These are phyloP conservation scores for Coleophoma crateriformis DNA, from an alignment of 2,329 filamentous ascomycete genomes.

Conservation along the genomic window DNA sequence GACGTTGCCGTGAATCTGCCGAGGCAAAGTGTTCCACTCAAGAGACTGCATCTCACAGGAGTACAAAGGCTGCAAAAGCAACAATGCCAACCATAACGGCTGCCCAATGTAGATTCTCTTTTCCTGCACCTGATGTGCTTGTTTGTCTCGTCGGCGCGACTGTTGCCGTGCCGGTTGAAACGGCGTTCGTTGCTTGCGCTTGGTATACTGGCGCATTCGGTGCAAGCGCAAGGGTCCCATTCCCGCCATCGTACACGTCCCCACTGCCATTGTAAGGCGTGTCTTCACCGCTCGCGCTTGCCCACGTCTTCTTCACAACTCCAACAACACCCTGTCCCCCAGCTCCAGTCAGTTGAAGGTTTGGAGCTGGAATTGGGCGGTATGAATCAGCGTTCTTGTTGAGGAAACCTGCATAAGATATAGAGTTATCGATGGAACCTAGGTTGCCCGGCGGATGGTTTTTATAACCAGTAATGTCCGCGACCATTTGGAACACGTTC, in stretches of 20 bases:
- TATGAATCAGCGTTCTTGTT: conserved; percentile 25
- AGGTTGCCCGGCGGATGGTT: conserved; percentile 25
- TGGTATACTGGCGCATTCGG: conserved; percentile 33
- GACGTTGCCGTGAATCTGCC: background rate
- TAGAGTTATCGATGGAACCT: conserved; percentile 35
- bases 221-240: conserved; percentile 13
- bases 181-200: conserved; percentile 19
- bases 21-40: background rate
- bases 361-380: conserved; percentile 33
- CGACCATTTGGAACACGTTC: conserved; percentile 26
- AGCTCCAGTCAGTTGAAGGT: conserved; percentile 36
- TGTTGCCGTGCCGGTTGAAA: conserved; percentile 6
- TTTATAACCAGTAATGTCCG: conserved; percentile 19
- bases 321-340: conserved; percentile 34
- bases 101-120: background rate
- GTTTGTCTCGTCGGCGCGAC: background rate
- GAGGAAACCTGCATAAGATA: conserved; percentile 37
- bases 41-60: background rate
- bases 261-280: conserved; percentile 43
- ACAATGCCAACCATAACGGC: background rate
- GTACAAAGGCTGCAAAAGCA: background rate
- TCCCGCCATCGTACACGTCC: conserved; percentile 34
- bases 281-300: conserved; percentile 11
- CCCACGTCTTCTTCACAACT: conserved; percentile 27
- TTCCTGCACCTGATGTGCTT: background rate